Evolutionary conservation across 2,329 filamentous ascomycete species (phyloP), one percentile per base, ranked within the genome.

Genomic region (Beauveria scarabaeidicola): DNA sequence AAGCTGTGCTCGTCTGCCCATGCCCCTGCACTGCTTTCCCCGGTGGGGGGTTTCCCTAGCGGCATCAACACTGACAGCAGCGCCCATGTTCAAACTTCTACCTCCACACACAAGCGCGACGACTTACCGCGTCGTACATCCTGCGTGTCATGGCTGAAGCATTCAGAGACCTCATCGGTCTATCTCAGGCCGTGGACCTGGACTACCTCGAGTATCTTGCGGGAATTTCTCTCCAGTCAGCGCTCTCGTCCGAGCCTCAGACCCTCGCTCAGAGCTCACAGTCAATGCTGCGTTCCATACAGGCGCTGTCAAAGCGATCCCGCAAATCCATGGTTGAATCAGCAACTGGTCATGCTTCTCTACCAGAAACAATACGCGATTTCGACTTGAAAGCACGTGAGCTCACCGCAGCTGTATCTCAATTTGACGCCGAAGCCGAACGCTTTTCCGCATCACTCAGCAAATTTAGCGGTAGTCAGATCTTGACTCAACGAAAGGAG

Each of bases 241-340:
- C 97, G 58, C 83, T 84, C 54, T 83, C 84, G 25, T 86, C 82
- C 7, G 94, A 99, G 72, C 87, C 88, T 0, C 86, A 91, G 62
- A 85, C 85, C 0, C 82, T 97, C n/a, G 78, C 88, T 0, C 90
- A 97, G 67, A 81, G 86, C 59, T 87, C 89, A 3, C 91, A 97
- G 63, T 89, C 90, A 0, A 82, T 89, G 44, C 81, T 93, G 15
- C 83, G 96, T 44, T 90, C 91, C 0, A 81, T 97, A 1, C 94
- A 99, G 71, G 83, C 85, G 0, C 84, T 97, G 53, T 93, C 92
- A 8, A 96, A 96, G 67, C 89, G 90, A 65, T 96, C 92, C 0
- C 88, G 97, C 73, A 90, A 88, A 69, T 81, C 87, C 19, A 86
- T 97, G 64, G 91, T 97, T 66, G 80, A 86, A 57, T 94, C 93